Conservation (phyloP, 1,284 basidiomycete genomes). For the Phaffia rhodozyma region DNA sequence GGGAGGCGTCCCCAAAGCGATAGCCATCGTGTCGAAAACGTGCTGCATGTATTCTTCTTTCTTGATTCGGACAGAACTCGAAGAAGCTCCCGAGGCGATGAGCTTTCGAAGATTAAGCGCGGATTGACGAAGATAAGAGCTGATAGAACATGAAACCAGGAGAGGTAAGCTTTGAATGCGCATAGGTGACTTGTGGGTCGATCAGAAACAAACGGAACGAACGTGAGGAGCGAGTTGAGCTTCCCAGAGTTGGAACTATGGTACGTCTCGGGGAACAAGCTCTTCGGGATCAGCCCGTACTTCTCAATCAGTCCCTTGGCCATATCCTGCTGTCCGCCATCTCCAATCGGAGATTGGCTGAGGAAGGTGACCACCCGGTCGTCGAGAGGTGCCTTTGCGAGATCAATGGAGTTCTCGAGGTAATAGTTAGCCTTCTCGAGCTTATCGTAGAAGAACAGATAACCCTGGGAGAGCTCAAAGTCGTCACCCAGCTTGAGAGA, state of each 20-base stretch:
- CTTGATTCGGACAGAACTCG: constrained; percentile 35
- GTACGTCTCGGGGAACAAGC: constrained; percentile 71
- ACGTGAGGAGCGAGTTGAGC: constrained; percentile 64
- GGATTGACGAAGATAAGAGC: constrained; percentile 77
- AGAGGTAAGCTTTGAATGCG: too few relatives aligned
- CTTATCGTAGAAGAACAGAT: constrained; percentile 83
- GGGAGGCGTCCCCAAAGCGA: constrained; percentile 72
- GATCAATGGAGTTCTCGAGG: constrained; percentile 70
- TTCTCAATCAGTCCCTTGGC: constrained; percentile 34
- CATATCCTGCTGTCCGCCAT: constrained; percentile 88
- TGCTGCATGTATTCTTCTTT: constrained; percentile 73
- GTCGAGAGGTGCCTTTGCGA: constrained; percentile 66
- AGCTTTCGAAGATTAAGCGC: constrained; percentile 65
- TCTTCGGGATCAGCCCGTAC: constrained; percentile 73
- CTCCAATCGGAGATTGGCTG: constrained; percentile 63
- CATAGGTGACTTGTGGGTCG: too few relatives aligned
- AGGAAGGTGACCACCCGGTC: constrained; percentile 69
- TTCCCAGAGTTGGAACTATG: constrained; percentile 63
- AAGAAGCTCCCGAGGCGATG: constrained; percentile 33
- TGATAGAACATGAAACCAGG: not conserved
- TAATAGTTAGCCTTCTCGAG: constrained; percentile 92
- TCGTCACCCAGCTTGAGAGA: constrained; percentile 63
- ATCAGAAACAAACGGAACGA: too few relatives aligned
- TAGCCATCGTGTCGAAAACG: constrained; percentile 66
- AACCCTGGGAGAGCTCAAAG: constrained; percentile 71